These are phyloP conservation scores for Nymphaea colorata DNA, from an alignment of 164 flowering plant species.

Conservation along the genomic window DNA sequence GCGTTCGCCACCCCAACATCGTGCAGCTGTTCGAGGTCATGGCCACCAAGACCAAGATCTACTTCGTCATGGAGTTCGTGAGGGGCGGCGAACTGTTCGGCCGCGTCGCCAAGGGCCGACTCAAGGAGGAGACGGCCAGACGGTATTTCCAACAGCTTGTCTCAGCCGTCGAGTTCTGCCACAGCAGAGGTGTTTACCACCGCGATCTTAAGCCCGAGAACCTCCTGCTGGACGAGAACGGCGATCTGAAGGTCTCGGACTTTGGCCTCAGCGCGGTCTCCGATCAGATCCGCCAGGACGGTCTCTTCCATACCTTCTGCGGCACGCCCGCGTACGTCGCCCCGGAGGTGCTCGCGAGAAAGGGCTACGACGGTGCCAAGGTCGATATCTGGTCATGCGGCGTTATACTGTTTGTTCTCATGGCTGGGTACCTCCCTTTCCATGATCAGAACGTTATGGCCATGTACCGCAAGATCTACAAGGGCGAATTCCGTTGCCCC, in stretches of 20 bases:
- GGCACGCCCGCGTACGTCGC: constrained; percentile 23
- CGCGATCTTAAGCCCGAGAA: constrained; percentile 33
- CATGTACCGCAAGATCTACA: constrained; percentile 31
- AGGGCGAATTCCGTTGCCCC: constrained; percentile 29
- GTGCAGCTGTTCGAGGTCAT: constrained; percentile 30
- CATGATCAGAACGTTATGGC: constrained; percentile 28
- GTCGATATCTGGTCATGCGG: constrained; percentile 32
- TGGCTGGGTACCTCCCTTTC: constrained; percentile 32
- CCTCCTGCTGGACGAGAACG: constrained; percentile 16
- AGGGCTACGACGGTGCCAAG: constrained; percentile 30
- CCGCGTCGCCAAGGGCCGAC: constrained; percentile 17
- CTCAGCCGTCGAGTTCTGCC: constrained; percentile 30
- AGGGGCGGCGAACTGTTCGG: constrained; percentile 26
- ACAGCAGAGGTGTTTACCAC: constrained; percentile 25
- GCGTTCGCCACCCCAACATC: constrained; percentile 29
- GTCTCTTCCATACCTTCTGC: constrained; percentile 29
- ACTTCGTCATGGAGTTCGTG: constrained; percentile 32
- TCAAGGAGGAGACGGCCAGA: constrained; percentile 25
- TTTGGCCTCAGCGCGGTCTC: constrained; percentile 28
- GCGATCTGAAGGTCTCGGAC: constrained; percentile 28
- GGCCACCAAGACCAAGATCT: constrained; percentile 33
- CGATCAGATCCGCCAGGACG: constrained; percentile 31
- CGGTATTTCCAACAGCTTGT: constrained; percentile 31
- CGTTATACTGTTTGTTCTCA: constrained; percentile 23
- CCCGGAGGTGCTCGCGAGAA: constrained; percentile 25